Base-by-base conservation (phyloP, 805 yeast genomes). In the Komagataella populi region DNA sequence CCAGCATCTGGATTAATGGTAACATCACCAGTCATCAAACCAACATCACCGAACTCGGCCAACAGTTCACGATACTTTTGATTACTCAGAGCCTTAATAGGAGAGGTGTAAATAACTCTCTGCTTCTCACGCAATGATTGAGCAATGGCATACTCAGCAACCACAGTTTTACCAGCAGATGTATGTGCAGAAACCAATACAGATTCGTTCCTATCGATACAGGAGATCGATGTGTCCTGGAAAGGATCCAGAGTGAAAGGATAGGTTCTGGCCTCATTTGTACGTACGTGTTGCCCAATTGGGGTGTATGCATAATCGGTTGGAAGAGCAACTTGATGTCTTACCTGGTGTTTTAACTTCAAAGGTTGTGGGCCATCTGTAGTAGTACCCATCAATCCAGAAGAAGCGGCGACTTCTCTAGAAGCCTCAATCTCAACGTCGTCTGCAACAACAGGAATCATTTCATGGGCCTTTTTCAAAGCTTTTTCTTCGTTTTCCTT, bases 1-100 rank as follows among this genome's bases (percentile, higher is more conserved):
- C 95, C 91, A 3, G 99, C 99, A 60, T 91, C 97, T 3, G 98
- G 98, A 61, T 93, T 93, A 57, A 93, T 93, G 23, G 97, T 91
- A 47, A 93, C 96, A 75, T 93, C 99, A 66, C 99, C 99, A 10
- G 99, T 93, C 95, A 93, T 93, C 54, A 93, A 76, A 49, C 99
- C 99, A 30, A 93, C 98, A 65, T 93, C 98, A 20, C 93, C 91
- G 71, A 93, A 87, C 61, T 90, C 96, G 2, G 96, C 95, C 52
- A 83, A 72, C 57, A 93, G 72, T 65, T 90, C 98, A 70, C 98
- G 78, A 63, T 87, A 90, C 63, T 90, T 90, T 68, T 90, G 98
- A 65, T 90, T 90, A 59, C 96, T 86, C 65, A 90, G 76, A 0
- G 97, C 97, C 64, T 90, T 90, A 64, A 90, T 90, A 3, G 97